phyloP scores from a whole-genome alignment of 768 basidiomycete species.

The Terana coerulea region DNA sequence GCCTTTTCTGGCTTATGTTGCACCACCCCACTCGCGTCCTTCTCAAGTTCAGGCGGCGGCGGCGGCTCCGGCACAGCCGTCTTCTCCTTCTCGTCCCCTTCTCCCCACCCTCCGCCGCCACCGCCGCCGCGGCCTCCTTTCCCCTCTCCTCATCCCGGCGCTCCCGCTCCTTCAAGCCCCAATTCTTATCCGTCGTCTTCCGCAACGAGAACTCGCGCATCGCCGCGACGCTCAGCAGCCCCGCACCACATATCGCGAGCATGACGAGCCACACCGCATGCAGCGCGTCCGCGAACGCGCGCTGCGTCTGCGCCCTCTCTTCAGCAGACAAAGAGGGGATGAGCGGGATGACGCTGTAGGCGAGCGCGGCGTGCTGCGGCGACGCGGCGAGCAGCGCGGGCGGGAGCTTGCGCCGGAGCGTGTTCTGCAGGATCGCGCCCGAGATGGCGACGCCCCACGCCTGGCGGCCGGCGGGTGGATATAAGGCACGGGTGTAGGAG shows the following conservation, averaged over 20 bases:
- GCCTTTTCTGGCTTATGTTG: too few species aligned
- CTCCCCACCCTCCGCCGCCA: not conserved
- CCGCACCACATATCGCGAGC: constrained; percentile 7
- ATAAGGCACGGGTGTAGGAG: not conserved
- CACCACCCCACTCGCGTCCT: too few species aligned
- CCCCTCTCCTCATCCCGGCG: not conserved
- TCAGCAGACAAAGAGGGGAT: constrained; percentile 8
- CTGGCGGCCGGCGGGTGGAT: constrained; percentile 13
- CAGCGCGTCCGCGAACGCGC: constrained; percentile 4
- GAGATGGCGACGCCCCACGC: constrained; percentile 30
- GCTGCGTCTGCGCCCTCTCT: not conserved
- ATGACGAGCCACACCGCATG: constrained; percentile 5
- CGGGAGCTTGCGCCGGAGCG: constrained; percentile 25
- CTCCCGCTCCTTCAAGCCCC: constrained; percentile 5
- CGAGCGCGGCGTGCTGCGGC: constrained; percentile 12
- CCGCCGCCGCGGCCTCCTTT: not conserved
- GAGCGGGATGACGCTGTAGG: constrained; percentile 19
- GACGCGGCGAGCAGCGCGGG: constrained; percentile 13
- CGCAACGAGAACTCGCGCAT: constrained; percentile 5
- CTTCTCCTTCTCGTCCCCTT: not conserved
- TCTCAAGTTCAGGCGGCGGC: too few species aligned
- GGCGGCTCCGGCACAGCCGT: too few species aligned
- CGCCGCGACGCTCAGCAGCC: not conserved
- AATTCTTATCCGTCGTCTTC: constrained; percentile 6
- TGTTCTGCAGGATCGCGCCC: constrained; percentile 28